Percentiles rank a stretch among this genome's conserved stretches.
Evolutionary conservation across 352 stramenopile species (phyloP).

Genomic region (Globisporangium alternatum): DNA sequence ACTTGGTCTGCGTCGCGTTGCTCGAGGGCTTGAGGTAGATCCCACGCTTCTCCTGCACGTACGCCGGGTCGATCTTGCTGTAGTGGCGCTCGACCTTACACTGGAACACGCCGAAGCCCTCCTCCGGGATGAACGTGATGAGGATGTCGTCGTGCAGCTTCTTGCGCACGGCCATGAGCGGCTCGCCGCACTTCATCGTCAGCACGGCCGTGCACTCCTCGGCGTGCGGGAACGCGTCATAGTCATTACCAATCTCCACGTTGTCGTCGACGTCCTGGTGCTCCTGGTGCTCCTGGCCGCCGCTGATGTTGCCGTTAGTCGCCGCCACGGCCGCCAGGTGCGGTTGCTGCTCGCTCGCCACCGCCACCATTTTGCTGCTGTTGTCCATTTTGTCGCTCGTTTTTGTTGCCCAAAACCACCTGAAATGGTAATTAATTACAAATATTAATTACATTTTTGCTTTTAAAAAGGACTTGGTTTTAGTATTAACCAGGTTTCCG

Average conservation of each 20-base stretch:
- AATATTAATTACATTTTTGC: too few species aligned
- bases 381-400: neutral
- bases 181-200: constrained; percentile 77
- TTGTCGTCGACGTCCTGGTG: neutral
- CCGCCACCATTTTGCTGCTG: neutral
- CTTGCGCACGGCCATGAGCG: constrained; percentile 73
- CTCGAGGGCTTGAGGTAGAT: constrained; percentile 77
- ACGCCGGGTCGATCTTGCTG: constrained; percentile 53
- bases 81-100: constrained; percentile 77
- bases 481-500: too few species aligned
- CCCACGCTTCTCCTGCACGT: constrained; percentile 57
- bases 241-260: constrained; percentile 19
- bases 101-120: constrained; percentile 75
- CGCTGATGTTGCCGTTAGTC: neutral
- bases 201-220: constrained; percentile 64
- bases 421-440: too few species aligned
- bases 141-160: constrained; percentile 75
- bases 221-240: constrained; percentile 52
- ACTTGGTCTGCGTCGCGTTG: constrained; percentile 80
- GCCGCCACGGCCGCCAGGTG: neutral
- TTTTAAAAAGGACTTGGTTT: too few species aligned
- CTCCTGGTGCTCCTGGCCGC: neutral
- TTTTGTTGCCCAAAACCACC: too few species aligned
- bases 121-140: constrained; percentile 63
- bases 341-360: neutral